Evolutionary conservation across 345 rosid genomes (phyloP).

Genomic region (Aethionema arabicum): DNA sequence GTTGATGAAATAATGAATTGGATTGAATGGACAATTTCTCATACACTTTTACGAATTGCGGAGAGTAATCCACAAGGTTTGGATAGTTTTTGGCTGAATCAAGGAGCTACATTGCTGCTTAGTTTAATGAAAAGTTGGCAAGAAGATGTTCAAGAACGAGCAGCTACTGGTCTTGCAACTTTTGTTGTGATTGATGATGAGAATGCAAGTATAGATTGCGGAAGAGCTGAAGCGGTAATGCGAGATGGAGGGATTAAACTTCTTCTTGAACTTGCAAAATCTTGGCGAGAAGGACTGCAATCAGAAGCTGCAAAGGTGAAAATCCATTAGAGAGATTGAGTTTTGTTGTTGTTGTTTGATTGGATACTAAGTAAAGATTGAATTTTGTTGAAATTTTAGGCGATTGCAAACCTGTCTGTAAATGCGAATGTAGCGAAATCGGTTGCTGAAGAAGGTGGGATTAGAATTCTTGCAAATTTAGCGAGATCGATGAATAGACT

Average conservation of each 20-base stretch:
- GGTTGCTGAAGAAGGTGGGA: conserved; percentile 86
- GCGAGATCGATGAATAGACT: conserved; percentile 80
- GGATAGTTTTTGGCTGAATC: conserved; percentile 78
- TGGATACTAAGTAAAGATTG: background rate
- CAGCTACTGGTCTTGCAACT: conserved; percentile 90
- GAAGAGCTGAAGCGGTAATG: conserved; percentile 89
- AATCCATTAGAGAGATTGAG: background rate
- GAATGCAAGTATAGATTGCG: conserved; percentile 75
- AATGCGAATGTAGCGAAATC: conserved; percentile 78
- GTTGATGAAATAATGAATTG: conserved; percentile 62
- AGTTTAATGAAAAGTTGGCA: conserved; percentile 72
- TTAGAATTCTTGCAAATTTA: conserved; percentile 57
- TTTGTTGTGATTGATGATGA: conserved; percentile 85
- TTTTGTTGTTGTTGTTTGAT: background rate
- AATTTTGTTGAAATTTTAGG: conserved; percentile 41
- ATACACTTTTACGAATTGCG: conserved; percentile 65
- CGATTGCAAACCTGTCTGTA: conserved; percentile 84
- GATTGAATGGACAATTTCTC: conserved; percentile 78
- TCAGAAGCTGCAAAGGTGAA: conserved; percentile 85
- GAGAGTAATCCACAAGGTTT: conserved; percentile 73
- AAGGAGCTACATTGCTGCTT: conserved; percentile 72
- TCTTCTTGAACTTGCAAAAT: conserved; percentile 72
- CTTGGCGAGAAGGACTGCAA: conserved; percentile 87
- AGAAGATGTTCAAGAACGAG: conserved; percentile 87
- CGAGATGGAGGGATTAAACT: conserved; percentile 71